These are phyloP conservation scores for Beauveria australis DNA, from an alignment of 2,329 filamentous ascomycete species.

Conservation along the genomic window DNA sequence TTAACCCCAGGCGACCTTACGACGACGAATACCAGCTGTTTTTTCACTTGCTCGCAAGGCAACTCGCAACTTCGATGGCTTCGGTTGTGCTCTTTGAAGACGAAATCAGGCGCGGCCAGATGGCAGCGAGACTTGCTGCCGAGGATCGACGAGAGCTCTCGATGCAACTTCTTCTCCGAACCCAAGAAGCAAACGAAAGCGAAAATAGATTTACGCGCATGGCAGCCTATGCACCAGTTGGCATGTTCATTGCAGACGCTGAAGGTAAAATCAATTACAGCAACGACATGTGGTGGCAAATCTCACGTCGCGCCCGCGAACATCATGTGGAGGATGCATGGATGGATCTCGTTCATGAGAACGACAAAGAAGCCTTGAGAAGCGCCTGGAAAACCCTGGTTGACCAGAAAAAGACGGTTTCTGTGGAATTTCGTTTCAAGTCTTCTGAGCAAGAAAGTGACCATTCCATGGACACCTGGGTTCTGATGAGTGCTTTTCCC, in stretches of 20 bases:
- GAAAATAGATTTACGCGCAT: conserved; percentile 77
- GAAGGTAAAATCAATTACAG: conserved; percentile 66
- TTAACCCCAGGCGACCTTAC: conserved; percentile 71
- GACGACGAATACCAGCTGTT: conserved; percentile 76
- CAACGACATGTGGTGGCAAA: conserved; percentile 72
- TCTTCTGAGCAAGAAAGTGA: conserved; percentile 54
- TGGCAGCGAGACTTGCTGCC: conserved; percentile 65
- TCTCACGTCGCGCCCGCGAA: conserved; percentile 57
- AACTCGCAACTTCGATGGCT: conserved; percentile 70
- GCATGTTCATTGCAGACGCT: conserved; percentile 75
- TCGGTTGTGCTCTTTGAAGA: conserved; percentile 79
- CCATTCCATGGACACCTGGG: conserved; percentile 62
- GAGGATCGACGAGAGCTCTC: conserved; percentile 71
- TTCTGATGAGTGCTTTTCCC: conserved; percentile 67
- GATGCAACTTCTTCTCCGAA: conserved; percentile 60
- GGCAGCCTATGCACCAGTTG: conserved; percentile 77
- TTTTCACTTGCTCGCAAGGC: conserved; percentile 63
- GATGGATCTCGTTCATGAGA: conserved; percentile 63
- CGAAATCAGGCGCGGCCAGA: conserved; percentile 67
- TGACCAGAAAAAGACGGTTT: conserved; percentile 53
- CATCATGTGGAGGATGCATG: conserved; percentile 53
- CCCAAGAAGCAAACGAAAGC: conserved; percentile 54
- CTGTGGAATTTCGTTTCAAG: conserved; percentile 69
- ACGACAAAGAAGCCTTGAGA: conserved; percentile 53
- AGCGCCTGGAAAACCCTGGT: conserved; percentile 56